Conservation (phyloP, 768 basidiomycete genomes). For the Leucosporidium creatinivorum region DNA sequence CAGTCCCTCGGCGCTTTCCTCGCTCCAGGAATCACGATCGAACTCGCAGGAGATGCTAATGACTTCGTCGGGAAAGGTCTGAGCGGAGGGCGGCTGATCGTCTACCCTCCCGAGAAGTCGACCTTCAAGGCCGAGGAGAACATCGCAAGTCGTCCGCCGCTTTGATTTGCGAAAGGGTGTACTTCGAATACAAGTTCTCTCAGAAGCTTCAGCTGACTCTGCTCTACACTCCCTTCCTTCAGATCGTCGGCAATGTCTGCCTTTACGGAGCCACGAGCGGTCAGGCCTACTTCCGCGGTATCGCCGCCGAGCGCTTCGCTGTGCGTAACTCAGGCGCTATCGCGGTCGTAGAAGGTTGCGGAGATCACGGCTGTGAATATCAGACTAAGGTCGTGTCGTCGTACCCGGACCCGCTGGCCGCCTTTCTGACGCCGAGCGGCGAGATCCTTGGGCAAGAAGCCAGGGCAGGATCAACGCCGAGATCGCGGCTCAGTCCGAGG, state of each 20-base stretch:
- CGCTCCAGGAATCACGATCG: slow-evolving; percentile 95
- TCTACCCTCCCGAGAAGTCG: slow-evolving; percentile 91
- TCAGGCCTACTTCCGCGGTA: slow-evolving; percentile 91
- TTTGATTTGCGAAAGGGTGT: too few relatives aligned
- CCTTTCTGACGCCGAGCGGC: slow-evolving; percentile 99
- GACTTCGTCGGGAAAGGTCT: slow-evolving; percentile 99
- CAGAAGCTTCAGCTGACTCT: not conserved
- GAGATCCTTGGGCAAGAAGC: too few relatives aligned
- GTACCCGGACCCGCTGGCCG: slow-evolving; percentile 89
- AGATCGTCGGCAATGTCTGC: slow-evolving; percentile 76
- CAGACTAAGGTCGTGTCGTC: slow-evolving; percentile 96
- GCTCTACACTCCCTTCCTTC: not conserved
- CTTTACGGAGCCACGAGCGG: slow-evolving; percentile 96
- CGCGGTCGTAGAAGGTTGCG: slow-evolving; percentile 91
- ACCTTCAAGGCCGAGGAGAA: slow-evolving; percentile 91
- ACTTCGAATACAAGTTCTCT: not conserved
- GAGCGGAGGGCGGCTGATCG: slow-evolving; percentile 89
- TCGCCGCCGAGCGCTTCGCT: slow-evolving; percentile 95
- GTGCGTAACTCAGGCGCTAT: slow-evolving; percentile 95
- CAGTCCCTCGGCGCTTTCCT: slow-evolving; percentile 99
- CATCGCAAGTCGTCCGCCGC: not conserved
- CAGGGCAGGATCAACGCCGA: too few relatives aligned
- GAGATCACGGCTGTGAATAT: slow-evolving; percentile 57
- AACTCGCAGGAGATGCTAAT: slow-evolving; percentile 95
- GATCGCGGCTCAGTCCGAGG: too few relatives aligned